Percentiles rank a stretch among this genome's conserved stretches.
Conservation (phyloP, 2,329 filamentous ascomycete species). For the Fusarium dimerum region DNA sequence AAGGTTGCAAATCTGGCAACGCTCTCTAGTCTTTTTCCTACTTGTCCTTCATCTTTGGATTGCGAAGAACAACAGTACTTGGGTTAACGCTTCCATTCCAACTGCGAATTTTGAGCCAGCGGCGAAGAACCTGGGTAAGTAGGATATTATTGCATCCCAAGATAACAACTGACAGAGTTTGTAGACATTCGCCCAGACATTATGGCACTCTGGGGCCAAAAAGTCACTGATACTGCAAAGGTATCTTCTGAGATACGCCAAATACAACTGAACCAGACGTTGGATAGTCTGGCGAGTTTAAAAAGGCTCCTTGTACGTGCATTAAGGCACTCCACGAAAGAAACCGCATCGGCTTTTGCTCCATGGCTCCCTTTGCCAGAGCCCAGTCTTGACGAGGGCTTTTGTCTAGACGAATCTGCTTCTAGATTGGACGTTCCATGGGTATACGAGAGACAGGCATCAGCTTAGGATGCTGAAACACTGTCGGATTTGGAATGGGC, state of each 20-base stretch:
- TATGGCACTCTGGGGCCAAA: background rate
- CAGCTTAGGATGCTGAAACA: background rate
- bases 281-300: background rate
- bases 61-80: no score
- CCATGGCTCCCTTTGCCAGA: background rate
- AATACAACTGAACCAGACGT: background rate
- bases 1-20: no score
- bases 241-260: background rate
- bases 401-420: background rate
- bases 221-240: conserved; percentile 8
- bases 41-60: no score
- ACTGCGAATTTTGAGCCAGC: no score
- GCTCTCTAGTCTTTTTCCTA: no score
- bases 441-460: background rate
- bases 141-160: no score
- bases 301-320: background rate
- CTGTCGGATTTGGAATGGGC: background rate
- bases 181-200: background rate
- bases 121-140: no score
- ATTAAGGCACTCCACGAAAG: background rate
- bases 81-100: no score
- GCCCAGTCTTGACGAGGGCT: background rate
- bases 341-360: background rate
- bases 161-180: no score
- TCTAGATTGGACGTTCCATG: background rate